Base-by-base conservation (phyloP, 371 early-diverging fungal genomes). In the Syncephalastrum sp. region DNA sequence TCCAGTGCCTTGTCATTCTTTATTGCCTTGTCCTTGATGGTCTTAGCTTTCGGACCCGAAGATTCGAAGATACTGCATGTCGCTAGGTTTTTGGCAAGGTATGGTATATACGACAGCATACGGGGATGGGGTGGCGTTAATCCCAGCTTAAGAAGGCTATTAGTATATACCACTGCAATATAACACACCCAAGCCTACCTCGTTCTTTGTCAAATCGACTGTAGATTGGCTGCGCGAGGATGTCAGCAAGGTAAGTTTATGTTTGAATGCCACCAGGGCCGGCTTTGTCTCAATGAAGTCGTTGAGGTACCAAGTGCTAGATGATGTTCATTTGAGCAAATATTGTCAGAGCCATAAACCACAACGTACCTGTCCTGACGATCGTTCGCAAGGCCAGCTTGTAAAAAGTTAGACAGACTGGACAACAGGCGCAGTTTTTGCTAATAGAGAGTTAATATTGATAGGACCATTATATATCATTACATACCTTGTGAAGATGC, bases 251-350 rank as follows among this genome's bases (percentile, higher is more conserved):
- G 12, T 17, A 50, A 74, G 66, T 25, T 58, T 67, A 7, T 48
- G 60, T 54, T 68, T 71, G 45, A 82, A 81, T n/a, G 67, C 50
- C 25, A 77, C 62, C 44, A 65, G 72, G 13, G 81, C 79, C 53
- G 79, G 75, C 14, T 56, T 65, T 25, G 68, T 73, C 3, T 69
- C 70, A 46, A 84, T 59, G 53, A 74, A 82, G 49, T 81, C 75
- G 15, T 67, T 54, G 45, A 84, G 53, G 48, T 81, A 84, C 84
- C 84, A 84, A 51, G 15, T 27, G 4, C 17, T 17, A 51, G 2
- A 13, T 17, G 13, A 27, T 4, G 5, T 33, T 14, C 14, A 33
- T 7, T 23, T 44, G 41, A 17, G 21, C 43, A 5, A 42, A 19
- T 42, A 1, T 15, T 27, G 5, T 2, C n/a, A 29, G 8, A 57